Conservation (phyloP, 23 red algal species). For the Gracilaria gracilis region DNA sequence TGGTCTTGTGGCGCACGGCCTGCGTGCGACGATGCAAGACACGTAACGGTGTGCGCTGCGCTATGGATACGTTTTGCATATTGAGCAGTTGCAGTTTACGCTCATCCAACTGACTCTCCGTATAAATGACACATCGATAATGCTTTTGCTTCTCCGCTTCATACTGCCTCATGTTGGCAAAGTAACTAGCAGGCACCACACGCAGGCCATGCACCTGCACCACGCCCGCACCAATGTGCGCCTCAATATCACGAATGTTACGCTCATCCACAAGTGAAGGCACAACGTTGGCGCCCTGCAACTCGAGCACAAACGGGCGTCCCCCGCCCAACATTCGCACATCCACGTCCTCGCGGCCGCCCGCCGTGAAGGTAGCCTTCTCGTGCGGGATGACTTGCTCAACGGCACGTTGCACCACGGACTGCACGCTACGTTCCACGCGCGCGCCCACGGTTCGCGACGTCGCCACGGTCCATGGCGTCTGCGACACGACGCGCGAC, state of each 20-base stretch:
- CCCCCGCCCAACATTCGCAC: conserved; percentile 90
- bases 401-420: conserved; percentile 4
- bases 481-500: conserved; percentile 88
- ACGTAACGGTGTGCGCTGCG: conserved; percentile 79
- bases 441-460: conserved; percentile 12
- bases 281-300: conserved; percentile 32
- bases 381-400: not conserved
- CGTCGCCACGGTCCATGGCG: conserved; percentile 66
- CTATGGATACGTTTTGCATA: conserved; percentile 17
- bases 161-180: conserved; percentile 46
- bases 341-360: conserved; percentile 92
- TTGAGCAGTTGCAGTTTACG: not conserved
- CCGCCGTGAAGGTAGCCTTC: conserved; percentile 78
- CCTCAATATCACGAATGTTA: not conserved
- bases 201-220: conserved; percentile 13
- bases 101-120: conserved; percentile 16
- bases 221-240: not conserved
- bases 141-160: conserved; percentile 83
- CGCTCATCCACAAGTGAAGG: conserved; percentile 3
- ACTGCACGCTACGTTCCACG: conserved; percentile 35
- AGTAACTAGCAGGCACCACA: conserved; percentile 10
- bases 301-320: conserved; percentile 81
- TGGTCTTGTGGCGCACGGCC: conserved; percentile 38
- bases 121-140: conserved; percentile 85
- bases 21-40: conserved; percentile 80